These are phyloP conservation scores for Boeremia exigua DNA, from an alignment of 2,329 filamentous ascomycete genomes.

Conservation along the genomic window DNA sequence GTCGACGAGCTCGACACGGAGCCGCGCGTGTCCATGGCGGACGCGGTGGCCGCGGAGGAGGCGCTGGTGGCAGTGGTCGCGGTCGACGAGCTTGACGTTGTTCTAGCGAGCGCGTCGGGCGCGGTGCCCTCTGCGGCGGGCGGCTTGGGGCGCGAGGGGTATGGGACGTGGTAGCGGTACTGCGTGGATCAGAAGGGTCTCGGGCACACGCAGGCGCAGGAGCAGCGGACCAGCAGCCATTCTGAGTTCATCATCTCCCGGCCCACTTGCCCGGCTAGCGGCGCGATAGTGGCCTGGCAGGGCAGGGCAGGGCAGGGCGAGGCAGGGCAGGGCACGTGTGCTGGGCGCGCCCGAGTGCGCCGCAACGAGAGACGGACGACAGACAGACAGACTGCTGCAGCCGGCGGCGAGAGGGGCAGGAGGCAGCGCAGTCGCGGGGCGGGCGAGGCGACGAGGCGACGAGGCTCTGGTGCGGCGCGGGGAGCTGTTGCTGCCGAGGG, in stretches of 20 bases:
- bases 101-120: slow-evolving; percentile 45
- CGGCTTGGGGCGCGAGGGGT: slow-evolving; percentile 36
- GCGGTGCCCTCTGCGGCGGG: slow-evolving; percentile 39
- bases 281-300: slow-evolving; percentile 39
- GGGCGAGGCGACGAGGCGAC: too few species aligned
- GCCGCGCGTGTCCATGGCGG: slow-evolving; percentile 47
- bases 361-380: too few species aligned
- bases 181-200: slow-evolving; percentile 21
- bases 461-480: slow-evolving; percentile 16
- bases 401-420: background rate
- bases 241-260: slow-evolving; percentile 43
- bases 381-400: too few species aligned
- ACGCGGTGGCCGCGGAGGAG: slow-evolving; percentile 15
- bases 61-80: slow-evolving; percentile 14
- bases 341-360: too few species aligned
- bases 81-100: slow-evolving; percentile 30
- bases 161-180: slow-evolving; percentile 41
- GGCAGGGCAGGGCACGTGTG: too few species aligned
- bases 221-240: slow-evolving; percentile 44
- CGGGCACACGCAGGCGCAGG: slow-evolving; percentile 10
- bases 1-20: slow-evolving; percentile 49
- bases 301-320: background rate
- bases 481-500: slow-evolving; percentile 24
- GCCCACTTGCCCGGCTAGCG: slow-evolving; percentile 44
- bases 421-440: background rate